phyloP scores from a whole-genome alignment of 441 rosid genomes.

The Pelargonium cotyledonis region DNA sequence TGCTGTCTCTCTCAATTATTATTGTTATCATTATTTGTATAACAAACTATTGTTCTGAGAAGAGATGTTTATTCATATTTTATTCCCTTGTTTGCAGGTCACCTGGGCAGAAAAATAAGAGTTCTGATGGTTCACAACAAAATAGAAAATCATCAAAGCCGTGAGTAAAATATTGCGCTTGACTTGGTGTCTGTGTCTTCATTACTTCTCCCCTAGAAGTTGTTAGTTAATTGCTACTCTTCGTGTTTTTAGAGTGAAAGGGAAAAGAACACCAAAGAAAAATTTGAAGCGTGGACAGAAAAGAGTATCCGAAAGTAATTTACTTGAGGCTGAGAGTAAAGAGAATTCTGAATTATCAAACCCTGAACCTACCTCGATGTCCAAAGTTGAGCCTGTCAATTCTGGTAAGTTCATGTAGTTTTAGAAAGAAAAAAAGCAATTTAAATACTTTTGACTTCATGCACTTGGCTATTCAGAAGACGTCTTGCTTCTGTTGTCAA shows the following conservation, averaged over 20 bases:
- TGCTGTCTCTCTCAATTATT: background rate
- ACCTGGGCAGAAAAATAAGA: slow-evolving; percentile 42
- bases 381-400: slow-evolving; percentile 24
- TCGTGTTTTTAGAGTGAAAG: slow-evolving; percentile 45
- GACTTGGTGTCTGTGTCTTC: slow-evolving; percentile 11
- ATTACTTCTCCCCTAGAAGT: slow-evolving; percentile 13
- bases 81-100: slow-evolving; percentile 38
- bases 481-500: background rate
- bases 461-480: slow-evolving; percentile 1
- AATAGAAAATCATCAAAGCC: slow-evolving; percentile 39
- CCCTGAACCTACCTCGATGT: slow-evolving; percentile 26
- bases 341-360: slow-evolving; percentile 41
- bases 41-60: background rate
- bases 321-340: slow-evolving; percentile 33
- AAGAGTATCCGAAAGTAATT: slow-evolving; percentile 30
- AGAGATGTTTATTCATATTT: background rate
- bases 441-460: too few species aligned
- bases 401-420: slow-evolving; percentile 29
- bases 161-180: slow-evolving; percentile 41
- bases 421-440: background rate
- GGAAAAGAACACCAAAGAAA: slow-evolving; percentile 86
- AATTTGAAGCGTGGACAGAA: slow-evolving; percentile 31
- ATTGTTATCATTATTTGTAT: slow-evolving; percentile 5
- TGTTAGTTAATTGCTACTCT: slow-evolving; percentile 15
- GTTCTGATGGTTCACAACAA: slow-evolving; percentile 30